Base-by-base conservation (phyloP, 345 rosid genomes). In the Sonneratia caseolaris region DNA sequence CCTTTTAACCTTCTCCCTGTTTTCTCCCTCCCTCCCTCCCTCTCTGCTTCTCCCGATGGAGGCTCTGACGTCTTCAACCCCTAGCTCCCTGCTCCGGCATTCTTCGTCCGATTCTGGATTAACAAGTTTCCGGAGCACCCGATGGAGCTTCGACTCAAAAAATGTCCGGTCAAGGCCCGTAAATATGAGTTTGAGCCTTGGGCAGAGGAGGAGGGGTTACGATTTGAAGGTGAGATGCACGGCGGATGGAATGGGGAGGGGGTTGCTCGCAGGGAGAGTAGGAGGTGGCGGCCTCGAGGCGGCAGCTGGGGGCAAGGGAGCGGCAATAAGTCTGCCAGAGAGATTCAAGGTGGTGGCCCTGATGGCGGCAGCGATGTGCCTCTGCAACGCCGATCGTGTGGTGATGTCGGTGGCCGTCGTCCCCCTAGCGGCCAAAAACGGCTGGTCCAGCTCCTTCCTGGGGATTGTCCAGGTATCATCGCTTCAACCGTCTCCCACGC, bases 391-490 rank as follows among this genome's bases (percentile, higher is more conserved):
- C 6, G 98, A 93, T 42, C 78, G 96, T 53, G 91, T 90, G 37
- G 93, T 93, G 8, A 93, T 93, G 99, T 94, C 99, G 0, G 97
- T 94, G 0, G 89, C 99, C 38, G 76, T 91, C 56, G 99, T 94
- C 66, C 99, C 99, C 21, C 91, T 94, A 4, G 97, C 98, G 37
- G 86, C 90, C 10, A 85, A 86, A 72, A 76, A 74, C 71, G 96
- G 93, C 1, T 94, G 99, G 98, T 94, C 97, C 71, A 94, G 83
- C 74, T 81, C 93, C 53, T 94, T 94, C 78, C 64, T 91, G 64
- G 98, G 98, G 79, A 82, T 91, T 59, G 97, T 94, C 72, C 98
- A 94, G 98, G 98, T 94, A 87, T 7, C 3, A 18, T 18, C 35
- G 18, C 24, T 48, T 37, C 6, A 9, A 0, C 45, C 45, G 2